A percentile compares a stretch with the other conserved stretches of the same genome.
phyloP scores from a whole-genome alignment of 2,329 filamentous ascomycete species.

The Gaeumannomyces tritici region DNA sequence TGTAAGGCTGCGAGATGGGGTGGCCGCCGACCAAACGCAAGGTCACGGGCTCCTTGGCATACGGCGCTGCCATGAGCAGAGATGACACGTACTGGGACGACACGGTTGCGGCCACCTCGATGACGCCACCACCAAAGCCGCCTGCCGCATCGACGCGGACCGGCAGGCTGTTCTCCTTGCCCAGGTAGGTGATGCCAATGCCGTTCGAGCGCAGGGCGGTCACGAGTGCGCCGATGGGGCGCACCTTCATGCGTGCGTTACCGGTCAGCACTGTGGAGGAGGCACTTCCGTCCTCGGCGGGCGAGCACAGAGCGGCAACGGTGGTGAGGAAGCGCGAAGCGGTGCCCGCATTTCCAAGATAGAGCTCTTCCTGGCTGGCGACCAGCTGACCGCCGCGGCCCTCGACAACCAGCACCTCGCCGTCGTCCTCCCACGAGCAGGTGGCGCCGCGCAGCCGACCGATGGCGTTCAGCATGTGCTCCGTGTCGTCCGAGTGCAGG shows the following conservation, averaged over 20 bases:
- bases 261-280: slow-evolving; percentile 76
- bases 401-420: slow-evolving; percentile 80
- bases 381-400: slow-evolving; percentile 81
- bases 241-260: slow-evolving; percentile 91
- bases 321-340: slow-evolving; percentile 92
- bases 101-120: slow-evolving; percentile 87
- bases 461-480: slow-evolving; percentile 95
- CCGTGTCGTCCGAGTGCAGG: slow-evolving; percentile 91
- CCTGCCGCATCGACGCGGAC: slow-evolving; percentile 72
- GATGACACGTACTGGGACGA: slow-evolving; percentile 99
- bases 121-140: slow-evolving; percentile 76
- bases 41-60: slow-evolving; percentile 89
- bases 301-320: slow-evolving; percentile 71
- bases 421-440: slow-evolving; percentile 89
- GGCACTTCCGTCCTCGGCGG: slow-evolving; percentile 38
- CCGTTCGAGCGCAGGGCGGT: slow-evolving; percentile 83
- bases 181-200: slow-evolving; percentile 77
- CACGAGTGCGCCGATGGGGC: slow-evolving; percentile 87
- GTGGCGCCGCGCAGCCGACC: slow-evolving; percentile 73
- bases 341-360: slow-evolving; percentile 93
- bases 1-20: slow-evolving; percentile 93
- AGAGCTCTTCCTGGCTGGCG: slow-evolving; percentile 69
- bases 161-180: slow-evolving; percentile 74
- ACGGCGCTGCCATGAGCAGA: slow-evolving; percentile 91
- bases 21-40: slow-evolving; percentile 89